Conservation (phyloP, 768 basidiomycete species). For the Xerocomus spinulosus region DNA sequence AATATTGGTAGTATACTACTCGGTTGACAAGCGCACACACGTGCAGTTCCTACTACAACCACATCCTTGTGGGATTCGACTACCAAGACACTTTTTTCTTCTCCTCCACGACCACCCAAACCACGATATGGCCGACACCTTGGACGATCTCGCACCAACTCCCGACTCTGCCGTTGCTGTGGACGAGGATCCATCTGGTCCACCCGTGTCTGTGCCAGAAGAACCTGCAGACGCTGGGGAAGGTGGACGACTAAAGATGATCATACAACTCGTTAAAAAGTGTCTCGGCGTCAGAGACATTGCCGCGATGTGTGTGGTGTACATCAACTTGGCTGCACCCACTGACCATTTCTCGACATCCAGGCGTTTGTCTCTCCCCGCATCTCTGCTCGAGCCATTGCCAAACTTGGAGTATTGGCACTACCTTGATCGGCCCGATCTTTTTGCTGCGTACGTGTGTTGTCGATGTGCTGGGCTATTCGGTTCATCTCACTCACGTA, state of each 20-base stretch:
- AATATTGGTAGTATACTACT: too few species aligned
- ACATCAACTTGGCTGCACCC: background rate
- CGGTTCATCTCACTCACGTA: constrained; percentile 2
- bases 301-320: constrained; percentile 72
- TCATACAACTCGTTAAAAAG: constrained; percentile 85
- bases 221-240: constrained; percentile 72
- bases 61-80: constrained; percentile 10
- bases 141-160: constrained; percentile 8
- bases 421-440: constrained; percentile 85
- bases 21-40: constrained; percentile 12
- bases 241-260: constrained; percentile 91
- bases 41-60: constrained; percentile 15
- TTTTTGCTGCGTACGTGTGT: constrained; percentile 81
- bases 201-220: constrained; percentile 67
- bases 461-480: background rate
- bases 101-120: background rate
- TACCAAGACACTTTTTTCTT: constrained; percentile 1
- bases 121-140: constrained; percentile 19
- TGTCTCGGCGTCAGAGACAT: constrained; percentile 93
- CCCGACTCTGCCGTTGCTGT: constrained; percentile 6
- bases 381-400: constrained; percentile 87
- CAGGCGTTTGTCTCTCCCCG: constrained; percentile 90
- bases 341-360: constrained; percentile 11
- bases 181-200: constrained; percentile 51
- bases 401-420: constrained; percentile 98